Percentiles rank a stretch among this genome's conserved stretches.
Evolutionary conservation across 2,329 filamentous ascomycete genomes (phyloP).

Genomic region (Macroventuria anomochaeta): DNA sequence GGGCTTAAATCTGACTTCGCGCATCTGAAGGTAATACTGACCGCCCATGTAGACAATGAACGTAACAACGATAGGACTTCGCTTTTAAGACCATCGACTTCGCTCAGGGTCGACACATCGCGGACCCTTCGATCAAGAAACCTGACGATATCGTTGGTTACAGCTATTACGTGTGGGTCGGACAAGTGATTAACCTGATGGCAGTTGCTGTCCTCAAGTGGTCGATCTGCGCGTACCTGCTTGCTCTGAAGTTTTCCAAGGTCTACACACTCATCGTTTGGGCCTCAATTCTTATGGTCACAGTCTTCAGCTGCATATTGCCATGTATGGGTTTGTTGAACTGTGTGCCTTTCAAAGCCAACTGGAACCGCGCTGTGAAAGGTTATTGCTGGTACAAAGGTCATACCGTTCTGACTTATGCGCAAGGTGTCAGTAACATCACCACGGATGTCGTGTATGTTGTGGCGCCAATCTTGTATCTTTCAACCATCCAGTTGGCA

Average conservation of each 20-base stretch:
- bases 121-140: constrained; percentile 29
- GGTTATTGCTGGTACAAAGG: constrained; percentile 33
- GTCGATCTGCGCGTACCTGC: constrained; percentile 39
- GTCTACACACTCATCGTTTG: constrained; percentile 32
- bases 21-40: not conserved
- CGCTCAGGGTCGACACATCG: constrained; percentile 32
- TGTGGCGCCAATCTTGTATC: constrained; percentile 35
- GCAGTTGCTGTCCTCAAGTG: constrained; percentile 32
- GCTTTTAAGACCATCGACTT: constrained; percentile 23
- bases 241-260: constrained; percentile 32
- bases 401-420: constrained; percentile 21
- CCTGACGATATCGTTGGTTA: constrained; percentile 26
- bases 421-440: constrained; percentile 34
- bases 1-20: constrained; percentile 18
- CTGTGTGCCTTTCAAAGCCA: constrained; percentile 35
- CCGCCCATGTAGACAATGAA: constrained; percentile 21
- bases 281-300: constrained; percentile 33
- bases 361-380: constrained; percentile 32
- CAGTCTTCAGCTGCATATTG: constrained; percentile 31
- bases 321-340: constrained; percentile 29
- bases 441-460: constrained; percentile 38
- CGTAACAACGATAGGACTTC: constrained; percentile 21
- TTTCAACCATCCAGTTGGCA: constrained; percentile 33
- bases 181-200: constrained; percentile 35
- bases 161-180: constrained; percentile 31